A percentile compares a stretch with the other conserved stretches of the same genome.
Conservation (phyloP, 768 basidiomycete genomes). For the Xerocomellus amylosporus region DNA sequence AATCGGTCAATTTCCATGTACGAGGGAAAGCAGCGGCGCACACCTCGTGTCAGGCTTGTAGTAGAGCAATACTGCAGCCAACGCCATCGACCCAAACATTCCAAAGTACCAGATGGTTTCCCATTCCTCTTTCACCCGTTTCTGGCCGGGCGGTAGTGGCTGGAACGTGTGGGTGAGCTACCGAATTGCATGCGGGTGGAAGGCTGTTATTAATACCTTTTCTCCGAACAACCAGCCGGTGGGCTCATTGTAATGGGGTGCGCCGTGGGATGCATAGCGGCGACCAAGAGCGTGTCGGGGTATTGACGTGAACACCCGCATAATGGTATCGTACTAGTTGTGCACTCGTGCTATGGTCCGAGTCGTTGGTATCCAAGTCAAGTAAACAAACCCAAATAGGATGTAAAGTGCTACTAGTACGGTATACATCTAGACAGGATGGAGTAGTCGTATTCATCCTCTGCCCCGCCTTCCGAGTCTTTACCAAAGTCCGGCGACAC, state of each 20-base stretch:
- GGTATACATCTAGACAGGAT: slow-evolving; percentile 35
- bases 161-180: slow-evolving; percentile 27
- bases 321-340: slow-evolving; percentile 4
- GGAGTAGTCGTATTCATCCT: slow-evolving; percentile 38
- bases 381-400: slow-evolving; percentile 28
- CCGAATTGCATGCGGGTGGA: not conserved
- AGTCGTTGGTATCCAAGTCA: not conserved
- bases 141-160: slow-evolving; percentile 79
- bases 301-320: slow-evolving; percentile 35
- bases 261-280: slow-evolving; percentile 69
- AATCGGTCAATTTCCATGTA: not conserved
- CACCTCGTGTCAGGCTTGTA: slow-evolving; percentile 95
- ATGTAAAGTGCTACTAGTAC: not conserved
- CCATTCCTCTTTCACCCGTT: slow-evolving; percentile 87
- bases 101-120: slow-evolving; percentile 88
- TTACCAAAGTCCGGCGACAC: slow-evolving; percentile 46
- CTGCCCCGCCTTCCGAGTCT: slow-evolving; percentile 27
- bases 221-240: slow-evolving; percentile 86
- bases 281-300: slow-evolving; percentile 30
- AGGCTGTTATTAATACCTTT: slow-evolving; percentile 50
- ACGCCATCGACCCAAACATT: slow-evolving; percentile 84
- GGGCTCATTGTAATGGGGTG: slow-evolving; percentile 86
- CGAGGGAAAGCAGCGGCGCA: slow-evolving; percentile 22
- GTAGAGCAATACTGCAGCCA: slow-evolving; percentile 74
- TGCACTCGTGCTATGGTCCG: not conserved